Base-by-base conservation (phyloP, 177 flowering plant genomes). In the Telopea speciosissima region DNA sequence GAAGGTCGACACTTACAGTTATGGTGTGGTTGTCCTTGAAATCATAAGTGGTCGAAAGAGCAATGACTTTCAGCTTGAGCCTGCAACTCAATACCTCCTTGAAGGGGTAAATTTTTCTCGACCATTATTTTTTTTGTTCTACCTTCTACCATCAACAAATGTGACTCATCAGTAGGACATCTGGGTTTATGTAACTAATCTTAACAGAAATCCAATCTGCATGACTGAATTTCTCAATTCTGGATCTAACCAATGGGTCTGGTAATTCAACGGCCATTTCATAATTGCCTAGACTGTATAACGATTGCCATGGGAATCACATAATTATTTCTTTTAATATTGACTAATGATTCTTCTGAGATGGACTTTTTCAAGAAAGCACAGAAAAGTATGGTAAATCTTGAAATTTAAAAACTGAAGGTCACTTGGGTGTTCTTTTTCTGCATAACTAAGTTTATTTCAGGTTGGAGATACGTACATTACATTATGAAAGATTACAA, bases 1-100 rank as follows among this genome's bases (percentile, higher is more conserved):
- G 25, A 73, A 73, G 71, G 75, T 73, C 19, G 75, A 73, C 31
- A 73, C 71, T 16, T 73, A 73, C 33, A 62, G 70, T 59, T 73
- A 19, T 73, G 75, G 75, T 28, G 67, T 73, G 33, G 75, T 74
- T 56, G 68, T 74, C 63, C 76, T 74, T 45, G 72, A 74, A 63
- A 74, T 64, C 21, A 36, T 68, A 63, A 74, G 76, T 23, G 76
- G 76, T 23, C 72, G 72, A 13, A 74, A 65, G 62, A 65, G 70
- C n/a, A 74, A 65, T 52, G 73, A 74, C 66, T 14, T 70, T 31
- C 65, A 42, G 22, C 76, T 70, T 45, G 77, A 74, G 61, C 73
- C 73, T 25, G 64, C n/a, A 1, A 25, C 36, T 66, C 73, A 70
- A 26, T 74, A 74, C 66, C 77, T 74, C 28, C 77, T 74, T 66